Evolutionary conservation across 306 rosid species (phyloP).

Genomic region (Citrullus mucosospermus): DNA sequence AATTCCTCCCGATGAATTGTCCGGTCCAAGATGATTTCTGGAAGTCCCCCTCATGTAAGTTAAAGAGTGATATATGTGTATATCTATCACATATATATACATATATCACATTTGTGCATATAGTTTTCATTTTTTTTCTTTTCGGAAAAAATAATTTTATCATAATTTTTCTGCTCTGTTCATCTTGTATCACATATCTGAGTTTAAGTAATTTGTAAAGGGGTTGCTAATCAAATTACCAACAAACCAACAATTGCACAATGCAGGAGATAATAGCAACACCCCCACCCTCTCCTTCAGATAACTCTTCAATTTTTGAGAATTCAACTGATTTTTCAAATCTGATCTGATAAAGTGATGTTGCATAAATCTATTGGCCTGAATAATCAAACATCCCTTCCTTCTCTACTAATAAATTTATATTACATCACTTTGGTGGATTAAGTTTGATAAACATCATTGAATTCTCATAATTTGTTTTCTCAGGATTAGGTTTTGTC

Average conservation of each 20-base stretch:
- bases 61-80: conserved; percentile 1
- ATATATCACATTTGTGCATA: conserved; percentile 9
- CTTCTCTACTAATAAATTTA: background rate
- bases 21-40: conserved; percentile 71
- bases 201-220: background rate
- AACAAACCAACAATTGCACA: background rate
- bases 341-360: background rate
- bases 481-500: background rate
- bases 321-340: conserved; percentile 2
- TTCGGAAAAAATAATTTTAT: background rate
- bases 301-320: background rate
- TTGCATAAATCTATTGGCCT: background rate
- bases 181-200: conserved; percentile 2
- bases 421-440: conserved; percentile 6
- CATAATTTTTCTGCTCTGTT: background rate
- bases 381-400: background rate
- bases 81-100: background rate
- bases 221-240: background rate
- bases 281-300: background rate
- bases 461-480: background rate
- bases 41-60: background rate
- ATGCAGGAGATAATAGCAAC: background rate
- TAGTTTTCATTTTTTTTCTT: background rate
- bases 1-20: conserved; percentile 60
- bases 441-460: background rate